These are phyloP conservation scores for Carex cristatella DNA, from an alignment of 176 grass and related monocot species.

Conservation along the genomic window DNA sequence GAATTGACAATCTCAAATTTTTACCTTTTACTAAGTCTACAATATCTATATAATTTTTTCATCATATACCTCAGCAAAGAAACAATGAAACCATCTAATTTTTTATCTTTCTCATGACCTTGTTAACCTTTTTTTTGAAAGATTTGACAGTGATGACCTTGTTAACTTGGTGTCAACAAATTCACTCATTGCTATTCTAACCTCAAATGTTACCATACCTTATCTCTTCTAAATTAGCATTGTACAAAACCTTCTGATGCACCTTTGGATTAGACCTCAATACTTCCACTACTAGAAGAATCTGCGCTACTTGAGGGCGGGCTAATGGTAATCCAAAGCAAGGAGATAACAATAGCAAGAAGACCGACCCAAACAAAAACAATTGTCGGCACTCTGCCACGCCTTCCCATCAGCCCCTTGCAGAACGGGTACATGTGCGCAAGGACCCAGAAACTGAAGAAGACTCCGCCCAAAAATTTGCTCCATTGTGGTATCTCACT, in stretches of 20 bases:
- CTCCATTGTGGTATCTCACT: slow-evolving; percentile 87
- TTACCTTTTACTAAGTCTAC: background rate
- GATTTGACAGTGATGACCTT: too few relatives aligned
- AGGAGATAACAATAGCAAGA: slow-evolving; percentile 67
- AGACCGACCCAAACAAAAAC: slow-evolving; percentile 72
- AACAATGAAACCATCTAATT: background rate
- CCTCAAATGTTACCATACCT: background rate
- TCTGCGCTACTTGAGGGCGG: slow-evolving; percentile 21
- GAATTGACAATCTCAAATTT: background rate
- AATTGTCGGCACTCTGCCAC: slow-evolving; percentile 54
- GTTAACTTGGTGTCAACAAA: background rate
- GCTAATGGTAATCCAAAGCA: slow-evolving; percentile 70
- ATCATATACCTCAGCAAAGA: background rate
- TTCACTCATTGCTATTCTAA: background rate
- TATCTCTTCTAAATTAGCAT: background rate
- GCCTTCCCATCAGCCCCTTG: slow-evolving; percentile 74
- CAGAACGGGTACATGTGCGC: slow-evolving; percentile 82
- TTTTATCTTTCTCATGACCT: background rate
- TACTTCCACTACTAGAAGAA: background rate
- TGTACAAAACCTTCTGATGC: background rate
- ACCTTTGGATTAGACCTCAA: background rate
- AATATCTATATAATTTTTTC: background rate
- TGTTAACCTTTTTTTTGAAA: background rate
- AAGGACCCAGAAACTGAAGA: slow-evolving; percentile 94
- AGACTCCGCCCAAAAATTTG: slow-evolving; percentile 58